These are phyloP conservation scores for Picea sitchensis DNA, from an alignment of 75 land plant species.

Conservation along the genomic window DNA sequence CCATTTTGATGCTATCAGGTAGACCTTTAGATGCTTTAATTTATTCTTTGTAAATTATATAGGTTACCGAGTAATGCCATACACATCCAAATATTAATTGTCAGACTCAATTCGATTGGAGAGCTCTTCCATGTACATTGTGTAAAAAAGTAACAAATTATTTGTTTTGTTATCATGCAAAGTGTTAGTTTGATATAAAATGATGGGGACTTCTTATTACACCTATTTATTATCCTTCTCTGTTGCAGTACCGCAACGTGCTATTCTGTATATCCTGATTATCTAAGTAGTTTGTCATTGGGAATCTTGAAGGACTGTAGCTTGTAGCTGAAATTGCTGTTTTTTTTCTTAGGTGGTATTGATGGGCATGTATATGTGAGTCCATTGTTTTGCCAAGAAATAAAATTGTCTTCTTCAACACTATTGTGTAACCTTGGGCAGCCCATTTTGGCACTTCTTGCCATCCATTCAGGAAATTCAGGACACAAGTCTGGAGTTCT, in stretches of 20 bases:
- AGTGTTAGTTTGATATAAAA: background rate
- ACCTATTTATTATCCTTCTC: background rate
- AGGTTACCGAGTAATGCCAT: background rate
- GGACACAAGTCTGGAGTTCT: background rate
- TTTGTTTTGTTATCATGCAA: background rate
- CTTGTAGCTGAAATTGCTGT: background rate
- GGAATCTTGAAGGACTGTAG: background rate
- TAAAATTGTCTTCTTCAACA: constrained; percentile 14
- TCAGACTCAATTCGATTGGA: background rate
- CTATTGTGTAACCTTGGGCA: constrained; percentile 27
- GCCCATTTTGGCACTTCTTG: constrained; percentile 26
- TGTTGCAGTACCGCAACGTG: background rate
- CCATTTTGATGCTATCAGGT: background rate
- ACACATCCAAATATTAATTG: background rate
- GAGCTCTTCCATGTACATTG: background rate
- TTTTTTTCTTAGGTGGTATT: constrained; percentile 11
- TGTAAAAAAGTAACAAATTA: background rate
- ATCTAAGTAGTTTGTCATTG: background rate
- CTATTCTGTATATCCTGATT: constrained; percentile 1
- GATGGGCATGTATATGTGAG: constrained; percentile 18
- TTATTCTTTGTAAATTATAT: background rate
- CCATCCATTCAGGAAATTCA: constrained; percentile 9
- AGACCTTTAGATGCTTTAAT: background rate
- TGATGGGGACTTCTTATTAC: background rate
- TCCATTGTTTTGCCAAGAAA: constrained; percentile 5